Conservation (phyloP, 495 filamentous ascomycete species). For the Penicillium longicatenatum region DNA sequence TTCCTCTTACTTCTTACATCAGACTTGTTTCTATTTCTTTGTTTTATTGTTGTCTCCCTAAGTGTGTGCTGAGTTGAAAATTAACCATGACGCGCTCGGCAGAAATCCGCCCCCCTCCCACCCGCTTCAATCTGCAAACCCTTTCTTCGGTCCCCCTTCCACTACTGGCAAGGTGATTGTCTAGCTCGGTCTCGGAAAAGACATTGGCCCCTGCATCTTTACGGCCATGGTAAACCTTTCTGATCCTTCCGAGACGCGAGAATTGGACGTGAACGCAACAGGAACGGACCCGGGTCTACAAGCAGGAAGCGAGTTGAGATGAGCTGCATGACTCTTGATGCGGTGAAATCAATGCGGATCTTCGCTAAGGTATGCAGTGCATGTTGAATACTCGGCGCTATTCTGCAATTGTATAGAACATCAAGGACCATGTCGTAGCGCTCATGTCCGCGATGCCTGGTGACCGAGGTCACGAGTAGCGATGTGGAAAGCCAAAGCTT, state of each 20-base stretch:
- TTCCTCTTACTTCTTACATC: not conserved
- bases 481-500: not conserved
- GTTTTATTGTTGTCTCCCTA: not conserved
- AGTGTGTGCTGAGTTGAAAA: not conserved
- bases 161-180: slow-evolving; percentile 10
- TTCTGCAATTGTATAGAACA: not conserved
- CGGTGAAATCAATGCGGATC: not conserved
- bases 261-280: slow-evolving; percentile 8
- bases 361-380: not conserved
- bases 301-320: not conserved
- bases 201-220: not conserved
- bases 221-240: not conserved
- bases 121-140: not conserved
- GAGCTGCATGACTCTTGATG: not conserved
- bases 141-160: slow-evolving; percentile 7
- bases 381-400: not conserved
- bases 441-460: not conserved
- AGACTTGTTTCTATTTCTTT: not conserved
- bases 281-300: not conserved
- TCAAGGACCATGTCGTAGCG: not conserved
- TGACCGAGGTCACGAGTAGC: not conserved
- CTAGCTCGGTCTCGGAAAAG: not conserved
- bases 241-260: slow-evolving; percentile 5
- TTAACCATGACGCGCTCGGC: slow-evolving; percentile 12
- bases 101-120: slow-evolving; percentile 12